Conservation (phyloP, 2,329 filamentous ascomycete genomes). For the Aspergillus aculeatinus region DNA sequence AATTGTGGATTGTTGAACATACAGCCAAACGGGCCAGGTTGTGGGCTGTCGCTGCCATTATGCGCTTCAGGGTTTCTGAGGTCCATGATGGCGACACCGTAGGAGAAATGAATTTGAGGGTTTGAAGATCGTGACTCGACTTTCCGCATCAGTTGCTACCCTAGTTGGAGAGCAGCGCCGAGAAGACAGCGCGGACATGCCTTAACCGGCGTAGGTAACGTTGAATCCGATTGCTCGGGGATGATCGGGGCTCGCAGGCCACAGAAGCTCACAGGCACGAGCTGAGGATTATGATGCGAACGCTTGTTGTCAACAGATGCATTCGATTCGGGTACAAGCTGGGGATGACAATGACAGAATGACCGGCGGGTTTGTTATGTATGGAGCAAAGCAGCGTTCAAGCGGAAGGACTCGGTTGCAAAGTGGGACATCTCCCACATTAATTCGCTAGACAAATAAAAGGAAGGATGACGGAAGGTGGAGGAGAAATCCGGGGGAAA, state of each 20-base stretch:
- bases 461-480: slow-evolving; percentile 12
- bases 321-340: background rate
- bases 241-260: background rate
- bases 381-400: slow-evolving; percentile 16
- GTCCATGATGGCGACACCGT: slow-evolving; percentile 30
- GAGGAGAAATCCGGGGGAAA: slow-evolving; percentile 26
- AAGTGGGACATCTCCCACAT: slow-evolving; percentile 21
- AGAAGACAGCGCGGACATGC: slow-evolving; percentile 29
- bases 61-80: slow-evolving; percentile 31
- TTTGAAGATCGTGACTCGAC: slow-evolving; percentile 6
- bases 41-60: slow-evolving; percentile 50
- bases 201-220: slow-evolving; percentile 17
- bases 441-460: slow-evolving; percentile 10
- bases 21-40: slow-evolving; percentile 67
- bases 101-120: slow-evolving; percentile 1
- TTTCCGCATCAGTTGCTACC: slow-evolving; percentile 22
- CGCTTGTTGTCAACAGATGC: background rate
- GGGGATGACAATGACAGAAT: background rate
- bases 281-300: background rate
- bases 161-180: slow-evolving; percentile 23
- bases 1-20: slow-evolving; percentile 38
- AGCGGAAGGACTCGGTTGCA: slow-evolving; percentile 13
- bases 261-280: background rate
- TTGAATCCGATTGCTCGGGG: background rate
- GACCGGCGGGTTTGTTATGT: slow-evolving; percentile 1